Evolutionary conservation across 1,284 basidiomycete genomes (phyloP).

Genomic region (Ustilago hordei): DNA sequence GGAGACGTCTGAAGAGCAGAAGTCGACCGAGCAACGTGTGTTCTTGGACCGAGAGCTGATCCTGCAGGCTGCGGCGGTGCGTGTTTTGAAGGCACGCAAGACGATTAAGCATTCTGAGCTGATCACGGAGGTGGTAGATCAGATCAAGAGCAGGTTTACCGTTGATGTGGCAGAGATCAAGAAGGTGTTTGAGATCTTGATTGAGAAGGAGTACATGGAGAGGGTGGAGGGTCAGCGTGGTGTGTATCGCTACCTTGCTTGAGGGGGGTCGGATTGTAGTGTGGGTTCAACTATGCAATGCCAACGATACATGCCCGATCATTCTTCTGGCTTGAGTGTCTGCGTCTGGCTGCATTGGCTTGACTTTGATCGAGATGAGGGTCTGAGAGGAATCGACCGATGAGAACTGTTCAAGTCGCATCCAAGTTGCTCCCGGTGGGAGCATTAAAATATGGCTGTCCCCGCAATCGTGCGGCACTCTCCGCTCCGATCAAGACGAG

Average conservation of each 20-base stretch:
- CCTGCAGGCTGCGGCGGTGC: conserved; percentile 85
- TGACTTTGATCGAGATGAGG: background rate
- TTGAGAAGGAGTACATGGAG: conserved; percentile 68
- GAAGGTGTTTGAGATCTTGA: conserved; percentile 66
- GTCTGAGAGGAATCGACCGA: background rate
- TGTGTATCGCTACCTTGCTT: conserved; percentile 67
- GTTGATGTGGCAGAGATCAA: conserved; percentile 67
- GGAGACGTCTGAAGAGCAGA: conserved; percentile 88
- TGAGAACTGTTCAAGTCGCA: background rate
- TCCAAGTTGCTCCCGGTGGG: no score
- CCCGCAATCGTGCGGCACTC: background rate
- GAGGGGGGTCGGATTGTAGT: background rate
- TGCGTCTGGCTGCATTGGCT: background rate
- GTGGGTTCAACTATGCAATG: background rate
- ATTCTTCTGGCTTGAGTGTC: background rate
- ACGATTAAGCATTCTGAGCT: conserved; percentile 64
- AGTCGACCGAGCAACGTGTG: conserved; percentile 83
- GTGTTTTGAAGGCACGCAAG: conserved; percentile 68
- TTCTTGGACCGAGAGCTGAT: conserved; percentile 86
- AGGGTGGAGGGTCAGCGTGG: conserved; percentile 64
- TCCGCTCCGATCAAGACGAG: background rate
- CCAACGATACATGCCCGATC: background rate
- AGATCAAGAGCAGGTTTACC: conserved; percentile 62
- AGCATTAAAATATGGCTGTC: background rate
- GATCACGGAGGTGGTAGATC: conserved; percentile 62